Evolutionary conservation across 192 early-diverging fungal species (phyloP).

Genomic region (Linnemannia elongata): DNA sequence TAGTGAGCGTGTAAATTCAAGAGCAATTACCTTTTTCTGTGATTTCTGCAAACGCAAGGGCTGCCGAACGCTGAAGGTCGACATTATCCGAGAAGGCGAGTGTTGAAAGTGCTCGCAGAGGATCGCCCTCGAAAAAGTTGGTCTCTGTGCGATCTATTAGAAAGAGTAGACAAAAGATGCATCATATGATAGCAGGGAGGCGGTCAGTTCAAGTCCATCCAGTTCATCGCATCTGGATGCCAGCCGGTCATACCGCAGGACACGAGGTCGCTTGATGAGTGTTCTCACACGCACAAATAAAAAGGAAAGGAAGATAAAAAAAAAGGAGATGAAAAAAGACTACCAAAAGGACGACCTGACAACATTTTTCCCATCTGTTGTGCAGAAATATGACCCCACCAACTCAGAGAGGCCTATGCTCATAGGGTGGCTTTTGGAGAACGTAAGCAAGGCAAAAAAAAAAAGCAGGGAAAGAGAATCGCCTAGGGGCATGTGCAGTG

Average conservation of each 20-base stretch:
- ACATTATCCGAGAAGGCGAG: slow-evolving; percentile 88
- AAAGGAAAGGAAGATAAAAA: not conserved
- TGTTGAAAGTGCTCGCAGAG: slow-evolving; percentile 84
- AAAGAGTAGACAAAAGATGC: not conserved
- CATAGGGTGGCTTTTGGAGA: not conserved
- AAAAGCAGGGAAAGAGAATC: not conserved
- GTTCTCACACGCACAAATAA: not conserved
- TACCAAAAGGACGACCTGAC: not conserved
- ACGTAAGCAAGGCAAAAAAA: not conserved
- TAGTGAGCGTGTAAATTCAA: not conserved
- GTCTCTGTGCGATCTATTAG: slow-evolving; percentile 78
- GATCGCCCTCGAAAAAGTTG: slow-evolving; percentile 88
- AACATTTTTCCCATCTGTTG: not conserved
- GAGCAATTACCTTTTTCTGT: slow-evolving; percentile 79
- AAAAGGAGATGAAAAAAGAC: not conserved
- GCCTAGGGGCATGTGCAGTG: not conserved
- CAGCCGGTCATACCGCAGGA: not conserved
- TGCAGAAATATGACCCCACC: not conserved
- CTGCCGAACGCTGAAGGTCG: slow-evolving; percentile 87
- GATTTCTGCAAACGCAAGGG: slow-evolving; percentile 91
- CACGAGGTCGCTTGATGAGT: slow-evolving; percentile 4
- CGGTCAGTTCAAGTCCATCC: not conserved
- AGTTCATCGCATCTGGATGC: not conserved
- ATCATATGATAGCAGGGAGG: slow-evolving; percentile 12
- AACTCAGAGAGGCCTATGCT: not conserved